Evolutionary conservation across 2,329 filamentous ascomycete genomes (phyloP).

Genomic region (Calonectria henricotiae): DNA sequence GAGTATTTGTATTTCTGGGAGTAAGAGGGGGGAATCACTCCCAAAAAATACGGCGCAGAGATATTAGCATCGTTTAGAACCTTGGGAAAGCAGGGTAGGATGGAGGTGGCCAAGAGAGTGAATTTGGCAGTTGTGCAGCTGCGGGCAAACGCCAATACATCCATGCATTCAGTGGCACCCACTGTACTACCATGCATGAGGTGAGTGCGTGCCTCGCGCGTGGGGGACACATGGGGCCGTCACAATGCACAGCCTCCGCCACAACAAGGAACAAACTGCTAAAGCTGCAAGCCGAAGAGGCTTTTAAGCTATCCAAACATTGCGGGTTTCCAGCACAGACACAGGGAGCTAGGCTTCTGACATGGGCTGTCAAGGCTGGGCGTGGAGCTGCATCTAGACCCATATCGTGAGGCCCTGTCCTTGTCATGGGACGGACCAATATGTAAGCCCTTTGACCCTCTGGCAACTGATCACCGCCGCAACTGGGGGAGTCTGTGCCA

Average conservation of each 20-base stretch:
- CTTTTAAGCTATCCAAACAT: slow-evolving; percentile 29
- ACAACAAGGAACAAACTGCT: slow-evolving; percentile 3
- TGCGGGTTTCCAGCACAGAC: slow-evolving; percentile 26
- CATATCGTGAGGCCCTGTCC: slow-evolving; percentile 10
- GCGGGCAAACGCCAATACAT: background rate
- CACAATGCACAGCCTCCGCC: slow-evolving; percentile 27
- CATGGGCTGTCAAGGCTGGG: slow-evolving; percentile 10
- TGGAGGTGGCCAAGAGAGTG: background rate
- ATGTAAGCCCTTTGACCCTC: background rate
- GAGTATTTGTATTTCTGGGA: background rate
- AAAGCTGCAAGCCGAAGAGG: slow-evolving; percentile 15
- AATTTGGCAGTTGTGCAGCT: background rate
- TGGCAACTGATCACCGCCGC: slow-evolving; percentile 28
- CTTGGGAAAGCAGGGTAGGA: background rate
- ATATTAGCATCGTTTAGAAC: background rate
- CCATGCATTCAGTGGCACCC: background rate
- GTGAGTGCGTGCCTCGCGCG: slow-evolving; percentile 2
- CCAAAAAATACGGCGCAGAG: background rate
- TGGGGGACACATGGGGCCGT: slow-evolving; percentile 22
- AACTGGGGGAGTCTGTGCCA: slow-evolving; percentile 7
- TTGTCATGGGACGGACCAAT: slow-evolving; percentile 14
- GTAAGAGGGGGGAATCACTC: background rate
- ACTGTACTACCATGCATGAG: background rate
- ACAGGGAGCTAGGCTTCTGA: slow-evolving; percentile 23
- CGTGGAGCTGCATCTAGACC: slow-evolving; percentile 21